A percentile compares a stretch with the other conserved stretches of the same genome.
Evolutionary conservation across 768 basidiomycete genomes (phyloP).

Genomic region (Leucocoprinus birnbaumii): DNA sequence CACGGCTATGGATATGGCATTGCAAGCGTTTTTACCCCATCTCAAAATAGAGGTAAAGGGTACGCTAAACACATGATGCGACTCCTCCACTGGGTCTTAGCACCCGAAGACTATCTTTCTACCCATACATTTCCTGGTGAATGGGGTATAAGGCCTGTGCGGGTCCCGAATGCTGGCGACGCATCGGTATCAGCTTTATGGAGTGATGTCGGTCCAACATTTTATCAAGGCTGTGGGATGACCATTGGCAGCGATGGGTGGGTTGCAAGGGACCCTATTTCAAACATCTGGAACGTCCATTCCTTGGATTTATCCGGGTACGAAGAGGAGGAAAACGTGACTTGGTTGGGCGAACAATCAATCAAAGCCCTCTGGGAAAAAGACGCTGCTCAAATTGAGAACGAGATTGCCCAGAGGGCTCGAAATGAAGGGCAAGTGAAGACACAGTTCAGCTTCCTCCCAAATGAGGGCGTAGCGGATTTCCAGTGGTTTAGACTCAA

Average conservation of each 20-base stretch:
- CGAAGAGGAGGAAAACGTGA: slow-evolving; percentile 12
- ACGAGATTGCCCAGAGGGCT: slow-evolving; percentile 22
- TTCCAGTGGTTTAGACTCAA: slow-evolving; percentile 23
- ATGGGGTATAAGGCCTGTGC: slow-evolving; percentile 24
- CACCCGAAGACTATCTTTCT: slow-evolving; percentile 15
- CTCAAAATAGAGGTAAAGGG: slow-evolving; percentile 45
- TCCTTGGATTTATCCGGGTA: slow-evolving; percentile 12
- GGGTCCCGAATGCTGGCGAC: slow-evolving; percentile 13
- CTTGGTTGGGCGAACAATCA: slow-evolving; percentile 28
- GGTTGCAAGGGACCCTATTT: slow-evolving; percentile 28
- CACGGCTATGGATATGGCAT: slow-evolving; percentile 47
- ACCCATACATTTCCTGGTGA: slow-evolving; percentile 18
- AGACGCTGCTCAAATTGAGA: slow-evolving; percentile 35
- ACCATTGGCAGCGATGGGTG: slow-evolving; percentile 34
- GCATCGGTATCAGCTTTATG: slow-evolving; percentile 24
- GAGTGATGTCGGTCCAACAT: slow-evolving; percentile 23
- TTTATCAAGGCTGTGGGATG: slow-evolving; percentile 21
- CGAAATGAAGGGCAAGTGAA: neutral
- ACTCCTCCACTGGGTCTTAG: slow-evolving; percentile 46
- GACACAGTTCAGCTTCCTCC: slow-evolving; percentile 21
- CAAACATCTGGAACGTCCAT: slow-evolving; percentile 33
- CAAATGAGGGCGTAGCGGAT: slow-evolving; percentile 23
- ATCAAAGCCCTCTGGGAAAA: slow-evolving; percentile 31
- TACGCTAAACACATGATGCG: slow-evolving; percentile 66
- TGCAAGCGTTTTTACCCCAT: slow-evolving; percentile 56